Evolutionary conservation across 305 asterid genomes (phyloP), one percentile per base, ranked within the genome.

Genomic region (Salvia sclarea): DNA sequence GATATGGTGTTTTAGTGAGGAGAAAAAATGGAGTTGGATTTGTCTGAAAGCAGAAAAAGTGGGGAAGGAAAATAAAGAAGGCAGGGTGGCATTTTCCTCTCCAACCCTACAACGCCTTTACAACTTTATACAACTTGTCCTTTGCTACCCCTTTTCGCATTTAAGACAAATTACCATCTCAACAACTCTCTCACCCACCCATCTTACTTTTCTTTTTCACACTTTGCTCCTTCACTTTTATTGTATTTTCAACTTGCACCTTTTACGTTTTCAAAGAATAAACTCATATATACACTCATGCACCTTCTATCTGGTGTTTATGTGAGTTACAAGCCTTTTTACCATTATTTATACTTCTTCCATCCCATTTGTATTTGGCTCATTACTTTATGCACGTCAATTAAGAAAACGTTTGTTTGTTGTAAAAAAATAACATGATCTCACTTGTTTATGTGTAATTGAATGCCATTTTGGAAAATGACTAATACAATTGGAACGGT

Each of bases 131-230:
- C 52, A 59, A 67, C 37, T 74, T 62, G 78, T 76, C 79, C 69
- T 28, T 25, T 28, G 22, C 78, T 24, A 4, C 38, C 84, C 92
- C 5, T 80, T 86, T 84, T 73, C 37, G 64, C 72, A 48, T 77
- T 86, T 50, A 80, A 79, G 81, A 82, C 86, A 80, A 84, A 64
- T 52, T 41, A 70, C 75, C 38, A 7, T 55, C 80, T 47, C 84
- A 83, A 82, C 92, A 14, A 82, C 54, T 6, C 40, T 13, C 20
- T n/a, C 20, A 13, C 53, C 28, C 74, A 40, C 67, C 67, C 45
- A 22, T 16, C 45, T 25, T 33, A 25, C 4, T 25, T 25, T 25
- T 25, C 4, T 25, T n/a, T n/a, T n/a, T n/a, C n/a, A n/a, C n/a
- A n/a, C 14, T 7, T 53, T 24, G 12, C 10, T 61, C 65, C 67